Percentiles rank a stretch among this genome's conserved stretches.
Conservation (phyloP, 2,329 filamentous ascomycete species). For the Penicillium sp. region DNA sequence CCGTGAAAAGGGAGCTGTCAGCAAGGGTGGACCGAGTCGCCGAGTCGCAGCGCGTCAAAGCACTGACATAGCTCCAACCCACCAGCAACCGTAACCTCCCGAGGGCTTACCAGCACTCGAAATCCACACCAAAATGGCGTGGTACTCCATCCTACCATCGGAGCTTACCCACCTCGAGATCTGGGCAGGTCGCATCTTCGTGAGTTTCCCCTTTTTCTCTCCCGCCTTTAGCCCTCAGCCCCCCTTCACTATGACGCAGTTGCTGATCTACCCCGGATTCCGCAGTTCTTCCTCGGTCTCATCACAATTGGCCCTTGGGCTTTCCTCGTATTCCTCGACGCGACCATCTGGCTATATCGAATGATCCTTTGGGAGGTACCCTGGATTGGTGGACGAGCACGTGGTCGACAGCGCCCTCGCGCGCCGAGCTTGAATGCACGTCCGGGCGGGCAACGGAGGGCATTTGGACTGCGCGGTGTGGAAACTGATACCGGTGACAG, state of each 20-base stretch:
- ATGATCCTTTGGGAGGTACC: constrained; percentile 59
- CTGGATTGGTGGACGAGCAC: constrained; percentile 58
- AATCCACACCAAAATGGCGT: constrained; percentile 52
- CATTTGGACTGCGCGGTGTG: constrained; percentile 28
- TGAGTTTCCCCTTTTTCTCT: constrained; percentile 41
- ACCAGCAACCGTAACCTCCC: constrained; percentile 7
- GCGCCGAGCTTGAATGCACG: constrained; percentile 61
- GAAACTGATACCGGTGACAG: constrained; percentile 17
- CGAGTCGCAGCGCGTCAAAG: background rate
- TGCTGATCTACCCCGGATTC: background rate
- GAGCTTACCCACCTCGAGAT: constrained; percentile 58
- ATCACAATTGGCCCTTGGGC: constrained; percentile 63
- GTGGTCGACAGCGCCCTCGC: constrained; percentile 58
- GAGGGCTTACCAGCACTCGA: background rate
- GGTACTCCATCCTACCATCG: constrained; percentile 64
- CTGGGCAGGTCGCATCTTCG: constrained; percentile 62
- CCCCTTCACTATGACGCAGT: constrained; percentile 1
- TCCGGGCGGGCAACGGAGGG: constrained; percentile 47
- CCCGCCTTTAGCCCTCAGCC: background rate
- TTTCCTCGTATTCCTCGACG: constrained; percentile 61
- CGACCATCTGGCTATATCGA: constrained; percentile 61
- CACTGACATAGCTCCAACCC: constrained; percentile 5
- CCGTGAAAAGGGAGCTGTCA: background rate
- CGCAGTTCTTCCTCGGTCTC: constrained; percentile 58
- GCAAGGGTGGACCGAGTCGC: background rate